Evolutionary conservation across 768 basidiomycete species (phyloP), one percentile per base, ranked within the genome.

Genomic region (Tricholoma matsutake): DNA sequence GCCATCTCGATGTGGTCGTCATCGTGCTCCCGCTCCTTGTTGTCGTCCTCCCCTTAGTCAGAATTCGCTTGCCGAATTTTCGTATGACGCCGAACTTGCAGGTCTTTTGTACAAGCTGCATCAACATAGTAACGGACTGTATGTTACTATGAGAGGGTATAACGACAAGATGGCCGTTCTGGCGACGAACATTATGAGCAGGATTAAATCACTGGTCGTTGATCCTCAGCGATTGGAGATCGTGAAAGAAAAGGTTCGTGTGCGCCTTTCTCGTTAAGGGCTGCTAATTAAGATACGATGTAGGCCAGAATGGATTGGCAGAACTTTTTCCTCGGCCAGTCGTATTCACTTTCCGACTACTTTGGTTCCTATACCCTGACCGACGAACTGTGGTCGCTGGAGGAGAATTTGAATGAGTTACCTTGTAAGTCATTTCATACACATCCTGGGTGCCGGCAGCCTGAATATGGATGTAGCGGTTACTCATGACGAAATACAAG

Each of bases 41-140:
- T 10, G 16, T 41, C 14, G 5, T 14, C 39, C 35, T 35, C n/a
- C n/a, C n/a, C n/a, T n/a, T n/a, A n/a, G n/a, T n/a, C n/a, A n/a
- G n/a, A n/a, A 99, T 68, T 84, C 92, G 2, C 83, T 98, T 55
- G 87, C 87, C 6, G 97, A 99, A 74, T 94, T 90, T 66, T 79
- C 92, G 0, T 98, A 98, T 70, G 89, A 95, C 68, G 97, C 97
- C 10, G 89, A 91, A 43, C 83, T 98, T 25, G 97, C 96, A 13
- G 95, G 95, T 28, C 80, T 98, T 35, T 77, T 79, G 4, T 98
- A 95, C 72, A 81, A 76, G 63, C 81, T 96, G 62, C 74, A 81
- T 25, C 77, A 82, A 10, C 82, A 86, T 63, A 78, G 80, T 2
- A 86, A 86, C 11, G 91, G 92, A 1, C 70, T 97, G 53, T 83